Base-by-base conservation (phyloP, 169 alveolate genomes). In the Plasmodium reichenowi region DNA sequence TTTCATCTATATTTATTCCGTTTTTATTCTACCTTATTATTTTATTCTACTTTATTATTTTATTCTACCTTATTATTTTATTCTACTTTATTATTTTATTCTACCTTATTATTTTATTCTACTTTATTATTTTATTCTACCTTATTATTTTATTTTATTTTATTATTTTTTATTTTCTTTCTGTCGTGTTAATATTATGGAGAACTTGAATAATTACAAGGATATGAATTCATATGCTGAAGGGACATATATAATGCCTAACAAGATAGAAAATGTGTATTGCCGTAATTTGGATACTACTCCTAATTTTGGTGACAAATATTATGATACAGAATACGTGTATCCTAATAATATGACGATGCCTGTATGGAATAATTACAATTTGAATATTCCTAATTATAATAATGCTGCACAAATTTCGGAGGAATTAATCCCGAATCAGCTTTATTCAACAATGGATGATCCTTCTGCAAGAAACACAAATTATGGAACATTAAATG, bases 391-490 rank as follows among this genome's bases (percentile, higher is more conserved):
- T 15, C 4, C 26, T 13, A 71, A 50, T 48, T 71, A 71, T 71
- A 50, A 47, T 13, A 71, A 50, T 22, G 47, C 9, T 3, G 48
- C 62, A 4, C 17, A 20, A 48, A 3, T n/a, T 22, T 20, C 80
- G 7, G 66, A 71, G 5, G 52, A 50, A 5, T 10, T 47, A 26
- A 71, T n/a, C 24, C 13, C 13, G 20, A 71, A 45, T 71, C 29
- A 67, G 15, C 13, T 64, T 10, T 71, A 48, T 71, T 15, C 12
- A 2, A 45, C 48, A 71, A 48, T 22, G 48, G 29, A 24, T 22
- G 80, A 71, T 22, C 10, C 13, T 22, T 71, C 8, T 26, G 52
- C 22, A 45, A 24, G 64, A 71, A 71, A 24, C 6, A 71, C 22
- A 48, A 71, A 48, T 20, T 48, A 52, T 22, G 80, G 64, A 26